Percentiles rank a stretch among this genome's conserved stretches.
Evolutionary conservation across 1,284 basidiomycete species (phyloP).

Genomic region (Malassezia vespertilionis): DNA sequence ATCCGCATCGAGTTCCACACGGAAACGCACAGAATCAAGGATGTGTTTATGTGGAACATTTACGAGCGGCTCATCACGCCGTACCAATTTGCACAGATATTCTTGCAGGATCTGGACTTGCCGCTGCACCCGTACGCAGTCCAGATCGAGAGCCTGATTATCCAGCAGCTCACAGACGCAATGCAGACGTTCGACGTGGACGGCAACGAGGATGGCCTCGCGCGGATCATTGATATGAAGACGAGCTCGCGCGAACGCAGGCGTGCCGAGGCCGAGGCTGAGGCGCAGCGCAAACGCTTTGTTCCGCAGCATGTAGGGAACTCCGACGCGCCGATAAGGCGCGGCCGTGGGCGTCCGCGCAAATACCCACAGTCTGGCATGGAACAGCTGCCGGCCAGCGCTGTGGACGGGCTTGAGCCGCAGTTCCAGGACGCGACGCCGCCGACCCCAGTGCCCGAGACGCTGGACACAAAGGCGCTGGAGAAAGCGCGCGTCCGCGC

Average conservation of each 20-base stretch:
- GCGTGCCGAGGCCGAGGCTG: constrained; percentile 5
- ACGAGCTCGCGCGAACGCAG: constrained; percentile 12
- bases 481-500: constrained; percentile 13
- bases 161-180: constrained; percentile 77
- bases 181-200: constrained; percentile 51
- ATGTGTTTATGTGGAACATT: constrained; percentile 94
- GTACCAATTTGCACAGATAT: constrained; percentile 68
- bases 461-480: neutral
- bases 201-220: constrained; percentile 1
- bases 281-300: constrained; percentile 6
- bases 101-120: constrained; percentile 78
- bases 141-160: constrained; percentile 72
- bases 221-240: constrained; percentile 15
- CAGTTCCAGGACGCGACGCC: neutral
- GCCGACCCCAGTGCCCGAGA: neutral
- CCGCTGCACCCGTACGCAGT: constrained; percentile 59
- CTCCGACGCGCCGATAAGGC: neutral
- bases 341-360: constrained; percentile 16
- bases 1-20: constrained; percentile 91
- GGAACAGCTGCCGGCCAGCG: neutral
- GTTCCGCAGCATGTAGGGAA: neutral
- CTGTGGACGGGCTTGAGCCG: neutral
- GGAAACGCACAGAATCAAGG: constrained; percentile 76
- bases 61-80: constrained; percentile 66
- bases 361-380: constrained; percentile 7